Percentiles rank a stretch among this genome's conserved stretches.
Evolutionary conservation across 2,329 filamentous ascomycete species (phyloP).

Genomic region (Fusarium sp.): DNA sequence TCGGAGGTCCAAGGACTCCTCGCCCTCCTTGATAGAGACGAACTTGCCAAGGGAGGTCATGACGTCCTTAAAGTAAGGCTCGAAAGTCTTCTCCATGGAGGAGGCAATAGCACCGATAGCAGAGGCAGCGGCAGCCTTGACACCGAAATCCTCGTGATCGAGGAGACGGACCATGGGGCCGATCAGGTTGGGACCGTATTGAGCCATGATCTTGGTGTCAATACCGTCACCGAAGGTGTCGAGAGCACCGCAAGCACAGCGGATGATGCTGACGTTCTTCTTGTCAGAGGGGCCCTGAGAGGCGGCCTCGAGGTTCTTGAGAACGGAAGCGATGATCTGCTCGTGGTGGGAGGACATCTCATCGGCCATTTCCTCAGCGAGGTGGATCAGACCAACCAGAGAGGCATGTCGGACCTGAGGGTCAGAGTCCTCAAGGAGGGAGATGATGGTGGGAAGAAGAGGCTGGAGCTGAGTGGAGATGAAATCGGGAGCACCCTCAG

Average conservation of each 20-base stretch:
- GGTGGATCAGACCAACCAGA: slow-evolving; percentile 86
- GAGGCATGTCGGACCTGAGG: slow-evolving; percentile 87
- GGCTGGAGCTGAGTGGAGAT: slow-evolving; percentile 91
- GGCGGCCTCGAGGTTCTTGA: slow-evolving; percentile 90
- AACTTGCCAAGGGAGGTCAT: slow-evolving; percentile 91
- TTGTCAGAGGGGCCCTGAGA: slow-evolving; percentile 76
- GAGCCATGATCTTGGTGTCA: slow-evolving; percentile 78
- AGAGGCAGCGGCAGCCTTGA: slow-evolving; percentile 90
- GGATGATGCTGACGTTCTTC: slow-evolving; percentile 86
- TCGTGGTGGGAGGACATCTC: slow-evolving; percentile 90
- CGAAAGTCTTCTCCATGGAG: slow-evolving; percentile 84
- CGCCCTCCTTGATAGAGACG: slow-evolving; percentile 86
- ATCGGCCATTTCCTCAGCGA: slow-evolving; percentile 93
- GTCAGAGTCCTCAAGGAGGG: slow-evolving; percentile 86
- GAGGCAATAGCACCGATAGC: slow-evolving; percentile 92
- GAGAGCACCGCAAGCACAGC: slow-evolving; percentile 88
- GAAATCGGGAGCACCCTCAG: slow-evolving; percentile 97
- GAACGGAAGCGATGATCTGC: slow-evolving; percentile 82
- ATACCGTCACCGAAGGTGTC: slow-evolving; percentile 94
- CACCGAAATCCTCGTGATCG: slow-evolving; percentile 84
- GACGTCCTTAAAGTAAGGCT: slow-evolving; percentile 90
- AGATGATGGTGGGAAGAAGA: slow-evolving; percentile 87
- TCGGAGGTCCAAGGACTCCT: slow-evolving; percentile 90
- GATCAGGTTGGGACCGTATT: slow-evolving; percentile 86
- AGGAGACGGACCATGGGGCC: slow-evolving; percentile 88